Conservation (phyloP, 2,329 filamentous ascomycete genomes). For the Onygenales sp. region DNA sequence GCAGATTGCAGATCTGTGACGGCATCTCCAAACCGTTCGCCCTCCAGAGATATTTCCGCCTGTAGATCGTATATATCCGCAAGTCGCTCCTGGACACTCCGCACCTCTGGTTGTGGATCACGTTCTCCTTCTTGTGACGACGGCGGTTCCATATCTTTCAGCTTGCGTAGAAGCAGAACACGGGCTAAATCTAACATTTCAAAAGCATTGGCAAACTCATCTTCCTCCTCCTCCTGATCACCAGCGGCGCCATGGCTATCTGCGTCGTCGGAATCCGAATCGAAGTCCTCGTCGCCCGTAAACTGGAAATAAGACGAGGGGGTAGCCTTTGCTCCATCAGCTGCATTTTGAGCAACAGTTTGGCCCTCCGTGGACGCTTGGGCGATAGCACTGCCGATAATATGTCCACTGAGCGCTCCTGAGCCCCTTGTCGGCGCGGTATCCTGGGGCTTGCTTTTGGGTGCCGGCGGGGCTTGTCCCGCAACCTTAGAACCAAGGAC, state of each 20-base stretch:
- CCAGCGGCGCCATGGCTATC: conserved; percentile 37
- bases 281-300: conserved; percentile 86
- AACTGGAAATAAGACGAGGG: conserved; percentile 69
- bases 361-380: conserved; percentile 11
- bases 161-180: conserved; percentile 47
- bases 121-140: conserved; percentile 15
- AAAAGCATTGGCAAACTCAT: conserved; percentile 55
- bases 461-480: conserved; percentile 47
- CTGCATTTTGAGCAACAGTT: conserved; percentile 1
- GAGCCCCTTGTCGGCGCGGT: neutral
- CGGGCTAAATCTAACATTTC: conserved; percentile 56
- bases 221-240: conserved; percentile 51
- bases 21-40: conserved; percentile 83
- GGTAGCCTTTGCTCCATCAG: conserved; percentile 10
- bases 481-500: conserved; percentile 77
- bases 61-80: conserved; percentile 91
- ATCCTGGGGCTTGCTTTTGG: conserved; percentile 31
- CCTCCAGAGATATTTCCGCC: conserved; percentile 93
- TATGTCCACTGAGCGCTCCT: neutral
- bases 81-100: conserved; percentile 70
- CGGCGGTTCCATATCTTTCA: conserved; percentile 34
- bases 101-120: conserved; percentile 28
- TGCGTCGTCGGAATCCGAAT: conserved; percentile 61
- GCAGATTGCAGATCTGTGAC: conserved; percentile 72
- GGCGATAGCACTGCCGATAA: conserved; percentile 20